Percentiles rank a stretch among this genome's conserved stretches.
Conservation (phyloP, 1,284 basidiomycete species). For the Blastosporella zonata region DNA sequence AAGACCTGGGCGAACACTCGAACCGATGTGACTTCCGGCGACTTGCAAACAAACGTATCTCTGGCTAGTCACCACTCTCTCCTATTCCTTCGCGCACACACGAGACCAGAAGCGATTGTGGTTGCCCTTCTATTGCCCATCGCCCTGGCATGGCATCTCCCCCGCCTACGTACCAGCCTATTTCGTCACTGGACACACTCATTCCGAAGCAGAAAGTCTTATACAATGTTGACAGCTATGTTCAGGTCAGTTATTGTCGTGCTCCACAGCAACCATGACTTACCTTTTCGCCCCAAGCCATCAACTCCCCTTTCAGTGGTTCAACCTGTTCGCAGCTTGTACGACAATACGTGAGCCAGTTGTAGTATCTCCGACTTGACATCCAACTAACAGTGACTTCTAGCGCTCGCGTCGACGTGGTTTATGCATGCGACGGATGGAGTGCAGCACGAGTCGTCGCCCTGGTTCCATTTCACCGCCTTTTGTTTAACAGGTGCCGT, state of each 20-base stretch:
- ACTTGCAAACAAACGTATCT: not conserved
- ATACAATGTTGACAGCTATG: constrained; percentile 10
- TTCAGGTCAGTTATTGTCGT: constrained; percentile 2
- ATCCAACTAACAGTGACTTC: not conserved
- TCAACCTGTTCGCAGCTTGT: constrained; percentile 6
- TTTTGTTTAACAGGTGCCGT: constrained; percentile 8
- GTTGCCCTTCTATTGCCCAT: constrained; percentile 1
- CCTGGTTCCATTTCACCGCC: constrained; percentile 11
- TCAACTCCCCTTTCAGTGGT: constrained; percentile 11
- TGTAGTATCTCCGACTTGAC: not conserved
- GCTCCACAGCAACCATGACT: not conserved
- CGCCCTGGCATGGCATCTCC: constrained; percentile 5
- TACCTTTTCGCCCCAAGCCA: not conserved
- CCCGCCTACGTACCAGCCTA: constrained; percentile 2
- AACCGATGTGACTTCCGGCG: not conserved
- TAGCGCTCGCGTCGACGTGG: constrained; percentile 7
- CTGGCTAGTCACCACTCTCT: constrained; percentile 1
- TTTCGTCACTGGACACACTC: constrained; percentile 13
- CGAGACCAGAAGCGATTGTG: constrained; percentile 1
- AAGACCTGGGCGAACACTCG: not conserved
- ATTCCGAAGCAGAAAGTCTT: constrained; percentile 9
- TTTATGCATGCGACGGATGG: constrained; percentile 3
- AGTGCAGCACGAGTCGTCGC: constrained; percentile 6
- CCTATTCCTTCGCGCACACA: constrained; percentile 2
- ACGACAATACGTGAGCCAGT: constrained; percentile 5